These are phyloP conservation scores for Candida mesenterica DNA, from an alignment of 1,139 yeast genomes.

Conservation along the genomic window DNA sequence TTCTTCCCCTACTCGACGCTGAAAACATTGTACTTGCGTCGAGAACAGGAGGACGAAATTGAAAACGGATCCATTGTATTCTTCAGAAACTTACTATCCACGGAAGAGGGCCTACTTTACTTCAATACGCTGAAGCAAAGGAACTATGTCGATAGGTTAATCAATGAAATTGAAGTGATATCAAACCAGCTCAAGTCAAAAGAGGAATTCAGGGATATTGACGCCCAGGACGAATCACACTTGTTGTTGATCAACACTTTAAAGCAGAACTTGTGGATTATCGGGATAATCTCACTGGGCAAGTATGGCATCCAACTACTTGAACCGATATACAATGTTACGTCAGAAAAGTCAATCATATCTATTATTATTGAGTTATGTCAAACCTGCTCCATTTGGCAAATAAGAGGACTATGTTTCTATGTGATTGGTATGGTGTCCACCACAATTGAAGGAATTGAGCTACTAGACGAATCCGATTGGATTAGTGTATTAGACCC, in stretches of 20 bases:
- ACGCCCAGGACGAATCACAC: slow-evolving; percentile 8
- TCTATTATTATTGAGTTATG: slow-evolving; percentile 45
- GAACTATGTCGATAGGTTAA: slow-evolving; percentile 26
- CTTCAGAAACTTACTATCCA: slow-evolving; percentile 74
- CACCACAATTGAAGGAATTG: slow-evolving; percentile 74
- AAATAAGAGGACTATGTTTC: slow-evolving; percentile 73
- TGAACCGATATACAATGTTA: slow-evolving; percentile 56
- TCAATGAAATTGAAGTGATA: slow-evolving; percentile 21
- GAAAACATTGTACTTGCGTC: background rate
- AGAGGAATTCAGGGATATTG: slow-evolving; percentile 13
- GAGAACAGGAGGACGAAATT: slow-evolving; percentile 2
- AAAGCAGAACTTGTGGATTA: slow-evolving; percentile 83
- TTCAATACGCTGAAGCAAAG: slow-evolving; percentile 27
- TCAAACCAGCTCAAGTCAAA: slow-evolving; percentile 16
- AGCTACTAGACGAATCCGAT: slow-evolving; percentile 75
- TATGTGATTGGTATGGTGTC: slow-evolving; percentile 76
- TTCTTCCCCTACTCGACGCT: slow-evolving; percentile 26
- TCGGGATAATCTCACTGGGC: slow-evolving; percentile 78
- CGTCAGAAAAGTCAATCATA: slow-evolving; percentile 46
- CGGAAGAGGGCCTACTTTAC: slow-evolving; percentile 70
- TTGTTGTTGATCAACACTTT: slow-evolving; percentile 31
- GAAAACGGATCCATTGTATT: slow-evolving; percentile 62
- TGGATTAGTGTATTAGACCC: slow-evolving; percentile 67
- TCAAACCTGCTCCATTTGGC: slow-evolving; percentile 53
- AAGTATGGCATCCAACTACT: slow-evolving; percentile 64